Base-by-base conservation (phyloP, 371 early-diverging fungal genomes). In the Mortierella sp. region DNA sequence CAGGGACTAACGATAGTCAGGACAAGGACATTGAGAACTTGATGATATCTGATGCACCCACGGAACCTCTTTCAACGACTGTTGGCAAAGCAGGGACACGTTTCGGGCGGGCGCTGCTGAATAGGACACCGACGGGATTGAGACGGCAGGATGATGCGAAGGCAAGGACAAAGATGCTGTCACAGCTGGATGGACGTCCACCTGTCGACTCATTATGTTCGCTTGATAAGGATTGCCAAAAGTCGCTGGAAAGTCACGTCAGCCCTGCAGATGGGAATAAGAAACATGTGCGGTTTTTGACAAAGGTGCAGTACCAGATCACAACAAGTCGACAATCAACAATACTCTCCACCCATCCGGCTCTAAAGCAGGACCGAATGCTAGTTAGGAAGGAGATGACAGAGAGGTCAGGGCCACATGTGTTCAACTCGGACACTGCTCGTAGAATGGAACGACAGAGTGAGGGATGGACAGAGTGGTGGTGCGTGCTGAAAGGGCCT, bases 401-500 rank as follows among this genome's bases (percentile, higher is more conserved):
- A 21, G 61, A 69, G 23, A 49, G 69, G 30, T 61, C 76, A 44
- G 76, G 76, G 49, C 76, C 76, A 0, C 76, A 75, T 56, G 60
- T 69, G 0, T 75, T 60, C 56, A 69, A 75, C 41, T 63, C 76
- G 12, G 57, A 53, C 21, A 75, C 70, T 4, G 76, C 76, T 4
- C 53, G 70, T 8, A 44, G 65, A 8, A 26, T 75, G 34, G 70
- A 69, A 27, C 64, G 61, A 7, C 69, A 60, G 39, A 75, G 76
- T 46, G 43, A 64, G 49, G 76, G 76, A 4, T 75, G 76, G 76
- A 56, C 48, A 23, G 76, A 75, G 43, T 75, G 76, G 76, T 75
- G 76, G 76, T 75, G 76, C 46, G 76, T 75, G 8, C 46, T 75
- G 61, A 75, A 75, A 31, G 76, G 76, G 0, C 61, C 57, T 5